Conservation (phyloP, 768 basidiomycete species). For the Steccherinum ochraceum region DNA sequence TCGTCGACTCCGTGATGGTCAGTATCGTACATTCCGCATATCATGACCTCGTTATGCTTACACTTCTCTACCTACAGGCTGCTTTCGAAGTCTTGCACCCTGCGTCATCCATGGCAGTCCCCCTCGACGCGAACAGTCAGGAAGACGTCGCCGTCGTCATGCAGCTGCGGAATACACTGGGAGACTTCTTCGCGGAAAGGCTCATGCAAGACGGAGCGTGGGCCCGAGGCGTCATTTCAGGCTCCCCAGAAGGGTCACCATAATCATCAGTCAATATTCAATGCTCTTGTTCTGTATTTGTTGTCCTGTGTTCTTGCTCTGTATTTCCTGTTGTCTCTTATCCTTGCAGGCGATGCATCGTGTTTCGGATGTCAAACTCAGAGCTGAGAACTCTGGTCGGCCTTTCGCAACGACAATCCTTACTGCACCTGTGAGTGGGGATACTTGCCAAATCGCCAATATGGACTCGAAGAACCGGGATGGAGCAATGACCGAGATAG, state of each 20-base stretch:
- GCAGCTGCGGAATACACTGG: constrained; percentile 48
- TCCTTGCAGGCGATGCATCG: not conserved
- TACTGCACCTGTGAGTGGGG: too few relatives aligned
- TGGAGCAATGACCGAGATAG: too few relatives aligned
- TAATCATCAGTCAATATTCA: not conserved
- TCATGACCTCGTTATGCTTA: not conserved
- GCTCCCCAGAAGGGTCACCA: constrained; percentile 6
- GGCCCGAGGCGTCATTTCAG: constrained; percentile 50
- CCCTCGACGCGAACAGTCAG: constrained; percentile 43
- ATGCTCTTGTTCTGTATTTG: not conserved
- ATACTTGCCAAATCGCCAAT: too few relatives aligned
- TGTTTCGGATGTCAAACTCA: too few relatives aligned
- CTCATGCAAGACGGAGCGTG: constrained; percentile 54
- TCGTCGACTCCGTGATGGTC: constrained; percentile 62
- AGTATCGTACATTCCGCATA: constrained; percentile 10
- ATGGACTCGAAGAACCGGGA: too few relatives aligned
- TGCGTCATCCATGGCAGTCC: constrained; percentile 49
- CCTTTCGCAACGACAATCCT: too few relatives aligned
- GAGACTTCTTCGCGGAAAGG: constrained; percentile 54
- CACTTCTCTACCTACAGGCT: constrained; percentile 32
- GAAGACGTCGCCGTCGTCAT: constrained; percentile 41
- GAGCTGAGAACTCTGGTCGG: too few relatives aligned
- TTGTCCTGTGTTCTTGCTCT: not conserved
- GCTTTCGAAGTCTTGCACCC: constrained; percentile 57
- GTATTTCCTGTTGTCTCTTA: not conserved